These are phyloP conservation scores for Nemania sp. DNA, from an alignment of 2,329 filamentous ascomycete genomes.

Conservation along the genomic window DNA sequence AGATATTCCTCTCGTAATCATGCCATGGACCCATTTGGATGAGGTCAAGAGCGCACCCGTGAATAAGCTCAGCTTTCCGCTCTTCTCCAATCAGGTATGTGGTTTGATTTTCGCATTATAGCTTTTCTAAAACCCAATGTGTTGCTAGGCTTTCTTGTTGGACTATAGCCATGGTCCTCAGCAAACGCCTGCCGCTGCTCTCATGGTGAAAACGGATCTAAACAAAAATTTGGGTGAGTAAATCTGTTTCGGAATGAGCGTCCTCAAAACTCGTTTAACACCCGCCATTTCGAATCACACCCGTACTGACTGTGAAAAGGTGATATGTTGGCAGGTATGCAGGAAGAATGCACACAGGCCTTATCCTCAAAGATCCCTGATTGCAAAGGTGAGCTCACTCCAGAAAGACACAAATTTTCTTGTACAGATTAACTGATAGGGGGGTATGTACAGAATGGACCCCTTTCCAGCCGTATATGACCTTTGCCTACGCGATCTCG, in stretches of 20 bases:
- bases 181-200: not conserved
- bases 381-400: not conserved
- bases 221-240: not conserved
- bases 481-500: not conserved
- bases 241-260: not conserved
- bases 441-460: not conserved
- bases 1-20: too few relatives aligned
- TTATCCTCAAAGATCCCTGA: not conserved
- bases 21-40: too few relatives aligned
- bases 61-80: too few relatives aligned
- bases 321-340: not conserved
- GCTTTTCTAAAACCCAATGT: too few relatives aligned
- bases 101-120: too few relatives aligned
- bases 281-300: not conserved
- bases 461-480: not conserved
- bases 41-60: too few relatives aligned
- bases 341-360: not conserved
- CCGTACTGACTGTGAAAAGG: not conserved
- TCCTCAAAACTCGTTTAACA: too few relatives aligned
- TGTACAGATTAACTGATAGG: too few relatives aligned
- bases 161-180: not conserved
- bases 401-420: too few relatives aligned
- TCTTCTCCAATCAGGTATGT: too few relatives aligned
- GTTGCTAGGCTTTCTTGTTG: not conserved
- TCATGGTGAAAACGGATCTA: not conserved